A percentile compares a stretch with the other conserved stretches of the same genome.
phyloP scores from a whole-genome alignment of 2,329 filamentous ascomycete species.

The Aspergillus flavus region DNA sequence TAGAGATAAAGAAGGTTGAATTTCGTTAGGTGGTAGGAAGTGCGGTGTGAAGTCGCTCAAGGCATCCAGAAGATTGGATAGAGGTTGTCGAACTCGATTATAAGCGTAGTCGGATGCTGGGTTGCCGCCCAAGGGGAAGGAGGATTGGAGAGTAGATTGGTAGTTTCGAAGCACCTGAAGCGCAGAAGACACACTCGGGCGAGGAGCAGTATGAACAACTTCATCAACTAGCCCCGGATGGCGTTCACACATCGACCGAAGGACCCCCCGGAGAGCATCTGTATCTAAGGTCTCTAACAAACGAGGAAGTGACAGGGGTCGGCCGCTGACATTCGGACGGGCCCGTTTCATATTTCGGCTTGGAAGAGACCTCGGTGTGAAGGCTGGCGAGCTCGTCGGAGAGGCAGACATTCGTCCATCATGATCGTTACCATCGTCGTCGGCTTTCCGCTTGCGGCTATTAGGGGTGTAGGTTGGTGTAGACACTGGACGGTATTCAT shows the following conservation, averaged over 20 bases:
- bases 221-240: conserved; percentile 85
- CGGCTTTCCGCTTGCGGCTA: conserved; percentile 83
- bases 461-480: conserved; percentile 43
- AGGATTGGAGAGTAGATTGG: conserved; percentile 72
- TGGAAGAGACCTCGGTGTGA: conserved; percentile 68
- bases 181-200: conserved; percentile 80
- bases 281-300: conserved; percentile 93
- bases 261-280: conserved; percentile 77
- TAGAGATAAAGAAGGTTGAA: conserved; percentile 78
- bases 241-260: conserved; percentile 89
- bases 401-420: conserved; percentile 91
- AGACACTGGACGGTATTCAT: conserved; percentile 35
- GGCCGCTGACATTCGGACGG: conserved; percentile 69
- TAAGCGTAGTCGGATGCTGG: conserved; percentile 90
- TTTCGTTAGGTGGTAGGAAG: conserved; percentile 89
- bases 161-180: conserved; percentile 81
- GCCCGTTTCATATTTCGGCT: conserved; percentile 68
- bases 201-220: conserved; percentile 79
- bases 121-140: conserved; percentile 84
- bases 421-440: conserved; percentile 63
- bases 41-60: conserved; percentile 93
- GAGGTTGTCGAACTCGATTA: conserved; percentile 81
- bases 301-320: conserved; percentile 68
- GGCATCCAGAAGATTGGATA: conserved; percentile 81
- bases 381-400: conserved; percentile 77